Base-by-base conservation (phyloP, 2,329 filamentous ascomycete species). In the Shiraia sp. region DNA sequence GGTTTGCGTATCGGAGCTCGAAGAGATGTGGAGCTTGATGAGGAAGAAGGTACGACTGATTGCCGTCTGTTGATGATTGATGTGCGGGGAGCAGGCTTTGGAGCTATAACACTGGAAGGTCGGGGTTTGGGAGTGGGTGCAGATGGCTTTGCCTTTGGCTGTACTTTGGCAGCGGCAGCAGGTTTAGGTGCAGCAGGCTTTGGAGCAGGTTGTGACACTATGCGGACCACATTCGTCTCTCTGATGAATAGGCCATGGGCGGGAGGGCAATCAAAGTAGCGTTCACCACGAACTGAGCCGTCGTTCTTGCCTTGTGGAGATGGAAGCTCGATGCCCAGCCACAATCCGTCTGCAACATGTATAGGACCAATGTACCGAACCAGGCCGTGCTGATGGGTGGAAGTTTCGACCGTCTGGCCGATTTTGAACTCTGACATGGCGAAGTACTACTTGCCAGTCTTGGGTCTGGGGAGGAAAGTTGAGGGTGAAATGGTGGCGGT, bases 251-350 rank as follows among this genome's bases (percentile, higher is more conserved):
- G 93, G 77, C 89, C 82, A 80, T 85, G 70, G 65, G 79, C 72
- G 31, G 75, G 72, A 34, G 77, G 68, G 56, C 92, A 97, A 35
- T 91, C 83, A 59, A 97, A 97, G 67, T 97, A 97, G 14, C 89
- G 79, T 64, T 89, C 81, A 48, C 90, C 91, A 68, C 92, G 82
- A 32, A 97, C 89, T 40, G 87, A 86, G 52, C 92, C 92, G 77
- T 97, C 90, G 60, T 97, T 97, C 75, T 97, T 97, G 23, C 93
- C 92, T 14, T 80, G 82, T 38, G 85, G 77, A 32, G 89, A 86
- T 37, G 90, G 83, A 42, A 97, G 81, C 74, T 96, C 91, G 45
- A 97, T 81, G 51, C 92, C 92, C 45, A 96, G 78, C 90, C 91
- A 97, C 48, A 88, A 83, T 49, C 91, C 92, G 5, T 79, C 75